phyloP scores from a whole-genome alignment of 345 rosid species.

The Ceriops decandra region DNA sequence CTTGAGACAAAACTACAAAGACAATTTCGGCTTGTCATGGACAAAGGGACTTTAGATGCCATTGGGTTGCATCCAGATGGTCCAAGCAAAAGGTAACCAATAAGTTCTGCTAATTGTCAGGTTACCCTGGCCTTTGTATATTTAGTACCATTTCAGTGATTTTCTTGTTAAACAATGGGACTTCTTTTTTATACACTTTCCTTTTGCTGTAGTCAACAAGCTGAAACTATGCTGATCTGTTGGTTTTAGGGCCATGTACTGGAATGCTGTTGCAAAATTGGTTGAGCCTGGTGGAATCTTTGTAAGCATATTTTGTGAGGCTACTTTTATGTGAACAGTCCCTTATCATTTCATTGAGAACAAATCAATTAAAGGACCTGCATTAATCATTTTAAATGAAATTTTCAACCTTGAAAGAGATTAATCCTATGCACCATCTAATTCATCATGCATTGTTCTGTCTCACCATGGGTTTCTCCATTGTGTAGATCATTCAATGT shows the following conservation, averaged over 20 bases:
- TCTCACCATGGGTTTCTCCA: no score
- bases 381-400: no score
- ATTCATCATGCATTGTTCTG: no score
- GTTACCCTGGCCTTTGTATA: not conserved
- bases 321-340: not conserved
- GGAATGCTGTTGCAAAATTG: conserved; percentile 89
- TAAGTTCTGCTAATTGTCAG: not conserved
- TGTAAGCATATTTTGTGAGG: conserved; percentile 39
- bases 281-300: conserved; percentile 75
- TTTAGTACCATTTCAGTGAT: not conserved
- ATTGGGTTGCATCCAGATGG: conserved; percentile 98
- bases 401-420: no score
- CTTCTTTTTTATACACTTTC: not conserved
- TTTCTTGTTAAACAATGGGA: not conserved
- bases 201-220: not conserved
- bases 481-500: not conserved
- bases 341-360: not conserved
- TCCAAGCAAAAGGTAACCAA: conserved; percentile 65
- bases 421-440: no score
- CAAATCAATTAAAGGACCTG: no score
- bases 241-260: conserved; percentile 68
- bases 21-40: conserved; percentile 81
- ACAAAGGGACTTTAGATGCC: conserved; percentile 97
- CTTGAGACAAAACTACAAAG: conserved; percentile 70
- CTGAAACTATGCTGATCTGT: not conserved